Percentiles rank a stretch among this genome's conserved stretches.
Conservation (phyloP, 2,329 filamentous ascomycete genomes). For the Colletotrichum limetticola region DNA sequence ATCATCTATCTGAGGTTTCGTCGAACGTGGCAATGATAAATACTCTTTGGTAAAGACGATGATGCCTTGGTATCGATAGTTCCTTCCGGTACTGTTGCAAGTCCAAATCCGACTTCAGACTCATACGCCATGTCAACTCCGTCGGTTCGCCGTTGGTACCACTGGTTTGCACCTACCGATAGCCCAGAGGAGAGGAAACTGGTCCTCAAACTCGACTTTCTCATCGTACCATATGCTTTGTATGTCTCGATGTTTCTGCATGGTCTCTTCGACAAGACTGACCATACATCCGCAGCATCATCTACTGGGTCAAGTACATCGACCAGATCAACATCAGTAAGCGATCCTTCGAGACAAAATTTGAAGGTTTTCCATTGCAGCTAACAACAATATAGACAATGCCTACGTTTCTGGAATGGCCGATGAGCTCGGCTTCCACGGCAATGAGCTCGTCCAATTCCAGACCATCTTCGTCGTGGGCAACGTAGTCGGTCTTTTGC, state of each 20-base stretch:
- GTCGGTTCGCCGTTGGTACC: slow-evolving; percentile 28
- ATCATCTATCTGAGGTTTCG: background rate
- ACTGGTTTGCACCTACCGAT: slow-evolving; percentile 62
- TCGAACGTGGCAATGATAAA: background rate
- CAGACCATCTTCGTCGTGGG: slow-evolving; percentile 44
- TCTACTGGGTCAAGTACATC: slow-evolving; percentile 67
- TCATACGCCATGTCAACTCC: background rate
- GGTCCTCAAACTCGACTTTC: slow-evolving; percentile 64
- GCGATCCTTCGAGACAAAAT: background rate
- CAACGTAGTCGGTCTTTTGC: slow-evolving; percentile 61
- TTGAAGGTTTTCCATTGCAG: too few relatives aligned
- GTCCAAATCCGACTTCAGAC: too few relatives aligned
- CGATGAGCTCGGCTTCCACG: slow-evolving; percentile 21
- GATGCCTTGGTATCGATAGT: too few relatives aligned
- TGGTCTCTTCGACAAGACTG: background rate
- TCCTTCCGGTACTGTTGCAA: too few relatives aligned
- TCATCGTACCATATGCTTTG: slow-evolving; percentile 67
- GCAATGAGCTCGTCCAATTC: slow-evolving; percentile 17
- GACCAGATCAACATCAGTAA: slow-evolving; percentile 65
- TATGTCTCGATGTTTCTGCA: background rate
- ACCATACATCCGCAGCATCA: slow-evolving; percentile 42
- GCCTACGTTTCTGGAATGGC: slow-evolving; percentile 23
- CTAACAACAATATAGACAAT: background rate
- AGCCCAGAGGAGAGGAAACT: slow-evolving; percentile 60
- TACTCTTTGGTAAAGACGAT: too few relatives aligned